phyloP scores from a whole-genome alignment of 768 basidiomycete species.

The Russula brevipes region DNA sequence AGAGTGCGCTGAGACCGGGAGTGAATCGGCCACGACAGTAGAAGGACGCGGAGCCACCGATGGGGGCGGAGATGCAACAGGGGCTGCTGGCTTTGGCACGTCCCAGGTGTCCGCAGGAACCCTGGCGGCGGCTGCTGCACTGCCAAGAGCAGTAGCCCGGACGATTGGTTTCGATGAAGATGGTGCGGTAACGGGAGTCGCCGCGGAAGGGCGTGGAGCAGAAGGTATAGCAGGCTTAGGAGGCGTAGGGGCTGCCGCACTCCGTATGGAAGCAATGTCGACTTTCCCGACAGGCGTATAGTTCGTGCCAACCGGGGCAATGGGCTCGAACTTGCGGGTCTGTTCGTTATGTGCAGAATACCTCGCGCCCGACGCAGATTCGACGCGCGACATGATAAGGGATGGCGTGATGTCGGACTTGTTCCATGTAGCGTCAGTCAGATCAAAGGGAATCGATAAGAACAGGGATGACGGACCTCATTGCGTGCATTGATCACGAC shows the following conservation, averaged over 20 bases:
- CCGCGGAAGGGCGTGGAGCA: slow-evolving; percentile 41
- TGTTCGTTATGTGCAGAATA: slow-evolving; percentile 81
- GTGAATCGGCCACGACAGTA: slow-evolving; percentile 28
- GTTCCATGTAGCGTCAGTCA: neutral
- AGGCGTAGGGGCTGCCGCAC: slow-evolving; percentile 21
- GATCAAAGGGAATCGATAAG: neutral
- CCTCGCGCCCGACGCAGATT: slow-evolving; percentile 83
- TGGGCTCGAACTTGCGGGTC: slow-evolving; percentile 69
- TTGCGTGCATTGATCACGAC: slow-evolving; percentile 83
- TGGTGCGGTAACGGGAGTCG: slow-evolving; percentile 28
- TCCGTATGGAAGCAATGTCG: slow-evolving; percentile 57
- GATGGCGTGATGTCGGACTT: slow-evolving; percentile 79
- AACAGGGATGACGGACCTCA: slow-evolving; percentile 48
- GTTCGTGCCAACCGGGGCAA: slow-evolving; percentile 72
- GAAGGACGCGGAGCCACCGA: slow-evolving; percentile 38
- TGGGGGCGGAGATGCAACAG: slow-evolving; percentile 32
- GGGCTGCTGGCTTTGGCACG: slow-evolving; percentile 40
- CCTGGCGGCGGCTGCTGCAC: slow-evolving; percentile 33
- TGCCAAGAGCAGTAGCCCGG: slow-evolving; percentile 28
- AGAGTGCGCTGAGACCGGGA: slow-evolving; percentile 32
- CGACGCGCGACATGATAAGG: slow-evolving; percentile 81
- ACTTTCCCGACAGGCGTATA: slow-evolving; percentile 73
- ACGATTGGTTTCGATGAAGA: slow-evolving; percentile 37
- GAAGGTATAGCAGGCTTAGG: slow-evolving; percentile 28
- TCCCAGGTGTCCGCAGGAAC: slow-evolving; percentile 57